Base-by-base conservation (phyloP, 345 rosid genomes). In the Isatis tinctoria region DNA sequence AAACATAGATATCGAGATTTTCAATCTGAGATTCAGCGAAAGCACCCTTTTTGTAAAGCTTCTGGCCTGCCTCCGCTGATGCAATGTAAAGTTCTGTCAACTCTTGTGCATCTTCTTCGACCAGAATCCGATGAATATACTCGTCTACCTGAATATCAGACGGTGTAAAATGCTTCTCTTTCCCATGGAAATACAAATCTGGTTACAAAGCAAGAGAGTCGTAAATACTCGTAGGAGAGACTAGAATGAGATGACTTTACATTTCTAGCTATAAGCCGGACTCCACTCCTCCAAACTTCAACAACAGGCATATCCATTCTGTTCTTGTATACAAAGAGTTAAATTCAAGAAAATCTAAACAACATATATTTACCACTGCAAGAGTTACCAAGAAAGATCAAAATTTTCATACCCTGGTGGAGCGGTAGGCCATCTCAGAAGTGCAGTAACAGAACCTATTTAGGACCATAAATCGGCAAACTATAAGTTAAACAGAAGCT, bases 281-380 rank as follows among this genome's bases (percentile, higher is more conserved):
- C 90, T 53, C 97, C 92, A 78, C 87, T 90, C 82, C 84, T 83
- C 85, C 82, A 86, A 74, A 89, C 91, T 78, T 90, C 96, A 68
- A 93, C 98, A 71, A 90, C 86, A 3, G 93, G 97, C 92, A 90
- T 85, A 82, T 89, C 98, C 93, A 93, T 75, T 83, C 96, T 89
- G 87, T 78, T 61, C 65, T 74, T 76, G 22, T 6, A 37, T n/a
- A 67, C 57, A 33, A 35, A 37, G 35, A 51, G 16, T 8, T 8
- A 10, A 18, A 56, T 37, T 48, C 20, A 63, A 51, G 52, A 62
- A 16, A 41, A 36, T 39, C 27, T 14, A 11, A 45, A 32, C 37
- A 39, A 4, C 27, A 37, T 13, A 37, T 54, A 24, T 37, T 0
- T 10, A 35, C 45, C 43, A 48, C 2, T 14, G 58, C 26, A 40